Percentiles rank a stretch among this genome's conserved stretches.
These are phyloP conservation scores for Tarenaya hassleriana DNA, from an alignment of 345 rosid species.

Conservation along the genomic window DNA sequence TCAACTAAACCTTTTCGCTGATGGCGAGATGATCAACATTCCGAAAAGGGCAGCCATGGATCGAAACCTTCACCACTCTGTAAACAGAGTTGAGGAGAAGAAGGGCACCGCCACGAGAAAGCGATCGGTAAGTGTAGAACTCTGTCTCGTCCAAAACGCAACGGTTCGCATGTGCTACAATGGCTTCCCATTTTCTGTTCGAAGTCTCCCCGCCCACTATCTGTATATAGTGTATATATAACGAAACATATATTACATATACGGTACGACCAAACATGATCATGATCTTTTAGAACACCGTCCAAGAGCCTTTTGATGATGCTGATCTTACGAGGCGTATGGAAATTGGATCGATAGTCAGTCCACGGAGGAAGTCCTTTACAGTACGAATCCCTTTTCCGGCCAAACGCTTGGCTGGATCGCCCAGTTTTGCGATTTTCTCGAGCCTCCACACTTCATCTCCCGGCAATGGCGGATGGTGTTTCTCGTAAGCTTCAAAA, in stretches of 20 bases:
- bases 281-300: not conserved
- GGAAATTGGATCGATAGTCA: conserved; percentile 6
- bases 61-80: conserved; percentile 35
- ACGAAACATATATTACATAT: no score
- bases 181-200: conserved; percentile 43
- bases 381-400: conserved; percentile 21
- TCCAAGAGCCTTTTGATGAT: not conserved
- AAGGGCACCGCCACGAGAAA: conserved; percentile 21
- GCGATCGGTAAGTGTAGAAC: conserved; percentile 28
- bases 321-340: conserved; percentile 37
- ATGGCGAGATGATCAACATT: conserved; percentile 26
- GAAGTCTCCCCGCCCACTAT: conserved; percentile 38
- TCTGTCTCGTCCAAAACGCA: conserved; percentile 41
- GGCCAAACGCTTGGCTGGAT: conserved; percentile 28
- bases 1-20: conserved; percentile 35
- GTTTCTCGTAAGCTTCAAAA: conserved; percentile 56
- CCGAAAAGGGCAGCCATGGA: conserved; percentile 31
- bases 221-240: no score
- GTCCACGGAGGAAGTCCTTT: conserved; percentile 30
- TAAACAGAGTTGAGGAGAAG: conserved; percentile 42
- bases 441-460: conserved; percentile 59
- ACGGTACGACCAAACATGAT: no score
- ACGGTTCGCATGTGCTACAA: conserved; percentile 41
- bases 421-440: conserved; percentile 43
- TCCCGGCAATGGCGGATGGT: conserved; percentile 40